phyloP scores from a whole-genome alignment of 1,139 yeast genomes.

The Wickerhamiella infanticola region DNA sequence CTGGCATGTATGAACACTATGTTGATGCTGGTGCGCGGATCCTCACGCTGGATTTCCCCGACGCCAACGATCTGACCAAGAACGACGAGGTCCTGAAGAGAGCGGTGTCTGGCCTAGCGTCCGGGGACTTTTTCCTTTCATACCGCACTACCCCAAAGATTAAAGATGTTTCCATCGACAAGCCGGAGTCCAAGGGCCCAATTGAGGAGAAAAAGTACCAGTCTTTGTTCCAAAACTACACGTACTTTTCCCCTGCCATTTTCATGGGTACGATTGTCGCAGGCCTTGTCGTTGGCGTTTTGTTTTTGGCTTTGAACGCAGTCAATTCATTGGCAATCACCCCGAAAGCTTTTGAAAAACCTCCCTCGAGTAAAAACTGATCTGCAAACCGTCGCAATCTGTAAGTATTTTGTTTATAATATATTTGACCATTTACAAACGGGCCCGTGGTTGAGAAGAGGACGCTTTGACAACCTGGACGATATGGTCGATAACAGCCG shows the following conservation, averaged over 20 bases:
- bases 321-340: constrained; percentile 46
- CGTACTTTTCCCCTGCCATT: constrained; percentile 46
- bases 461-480: constrained; percentile 24
- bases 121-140: constrained; percentile 22
- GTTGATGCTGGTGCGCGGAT: constrained; percentile 21
- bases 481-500: constrained; percentile 60
- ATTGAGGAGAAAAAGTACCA: constrained; percentile 6
- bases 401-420: too few relatives aligned
- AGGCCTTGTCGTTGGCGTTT: constrained; percentile 35
- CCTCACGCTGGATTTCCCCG: constrained; percentile 18
- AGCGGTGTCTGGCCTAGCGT: constrained; percentile 20
- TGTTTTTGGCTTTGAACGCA: constrained; percentile 46
- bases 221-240: constrained; percentile 32
- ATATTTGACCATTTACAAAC: too few relatives aligned
- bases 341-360: constrained; percentile 47
- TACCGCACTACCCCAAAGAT: constrained; percentile 16
- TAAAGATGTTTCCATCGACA: constrained; percentile 6
- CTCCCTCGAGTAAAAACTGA: neutral
- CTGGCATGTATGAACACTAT: constrained; percentile 18
- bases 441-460: too few relatives aligned
- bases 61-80: constrained; percentile 14
- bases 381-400: too few relatives aligned
- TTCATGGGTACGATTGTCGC: constrained; percentile 52
- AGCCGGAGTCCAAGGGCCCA: neutral
- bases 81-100: constrained; percentile 19